Base-by-base conservation (phyloP, 2,329 filamentous ascomycete species). In the Fusarium domesticum region DNA sequence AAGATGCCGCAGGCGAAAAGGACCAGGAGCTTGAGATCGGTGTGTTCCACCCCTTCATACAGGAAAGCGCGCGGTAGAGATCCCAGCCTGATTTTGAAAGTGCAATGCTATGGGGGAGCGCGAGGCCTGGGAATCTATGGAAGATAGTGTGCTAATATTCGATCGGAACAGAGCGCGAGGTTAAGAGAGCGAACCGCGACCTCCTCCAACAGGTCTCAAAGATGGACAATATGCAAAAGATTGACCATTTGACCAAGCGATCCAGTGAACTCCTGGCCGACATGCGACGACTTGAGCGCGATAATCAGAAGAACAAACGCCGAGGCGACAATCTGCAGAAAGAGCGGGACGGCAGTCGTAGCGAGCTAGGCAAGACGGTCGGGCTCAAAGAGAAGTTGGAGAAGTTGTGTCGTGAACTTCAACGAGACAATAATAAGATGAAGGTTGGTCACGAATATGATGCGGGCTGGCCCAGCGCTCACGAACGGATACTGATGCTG, bases 401-500 rank as follows among this genome's bases (percentile, higher is more conserved):
- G 70, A 98, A 97, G 65, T 75, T 98, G 23, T 96, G 91, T 60
- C 78, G 93, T 44, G 93, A 98, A 67, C 77, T 98, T 43, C 93
- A 95, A 48, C 87, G 92, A 60, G 93, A 98, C 64, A 98, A 98
- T 68, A 97, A 97, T 70, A 95, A 95, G 71, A 83, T 98, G 54
- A 97, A 97, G 85, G 89, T 93, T 69, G 57, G 72, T 65, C 37
- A 14, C 6, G 15, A n/a, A n/a, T n/a, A n/a, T n/a, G n/a, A n/a
- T n/a, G n/a, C n/a, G n/a, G n/a, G 30, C 20, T 18, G 12, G 3
- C n/a, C 51, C 25, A 30, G n/a, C 28, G 18, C 19, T 15, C 8
- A 19, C 12, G 20, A 45, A 34, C 17, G 16, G 16, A 37, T 39
- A 43, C 63, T 68, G 51, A 67, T 49, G 28, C 32, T 35, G 19